A percentile compares a stretch with the other conserved stretches of the same genome.
These are phyloP conservation scores for Fusarium pininemorale DNA, from an alignment of 2,329 filamentous ascomycete species.

Conservation along the genomic window DNA sequence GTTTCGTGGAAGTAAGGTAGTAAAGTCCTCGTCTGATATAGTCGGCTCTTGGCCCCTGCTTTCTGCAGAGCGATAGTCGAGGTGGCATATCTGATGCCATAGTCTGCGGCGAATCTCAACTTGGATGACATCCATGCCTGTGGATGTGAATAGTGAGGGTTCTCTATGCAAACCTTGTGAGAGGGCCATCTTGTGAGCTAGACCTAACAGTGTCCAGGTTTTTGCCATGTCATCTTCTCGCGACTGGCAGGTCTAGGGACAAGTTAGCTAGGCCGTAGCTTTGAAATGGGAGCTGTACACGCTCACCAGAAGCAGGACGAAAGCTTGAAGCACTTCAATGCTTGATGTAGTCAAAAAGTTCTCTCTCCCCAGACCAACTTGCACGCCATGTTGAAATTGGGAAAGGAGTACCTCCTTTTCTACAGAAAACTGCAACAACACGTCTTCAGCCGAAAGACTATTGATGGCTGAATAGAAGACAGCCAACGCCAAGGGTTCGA, in stretches of 20 bases:
- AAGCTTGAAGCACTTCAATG: neutral
- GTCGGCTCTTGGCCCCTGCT: neutral
- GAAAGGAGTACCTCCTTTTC: neutral
- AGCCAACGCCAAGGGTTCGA: neutral
- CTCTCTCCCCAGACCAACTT: neutral
- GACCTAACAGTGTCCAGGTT: neutral
- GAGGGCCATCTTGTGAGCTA: neutral
- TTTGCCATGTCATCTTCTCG: neutral
- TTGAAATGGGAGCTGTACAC: accelerated
- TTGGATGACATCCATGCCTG: neutral
- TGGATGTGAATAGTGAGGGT: neutral
- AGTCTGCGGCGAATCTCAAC: neutral
- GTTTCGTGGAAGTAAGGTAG: neutral
- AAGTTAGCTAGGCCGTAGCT: neutral
- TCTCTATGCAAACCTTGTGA: neutral
- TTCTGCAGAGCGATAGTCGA: neutral
- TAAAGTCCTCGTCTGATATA: neutral
- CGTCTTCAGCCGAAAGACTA: neutral
- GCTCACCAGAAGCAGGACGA: neutral
- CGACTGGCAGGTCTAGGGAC: neutral
- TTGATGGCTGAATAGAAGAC: neutral
- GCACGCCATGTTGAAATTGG: neutral
- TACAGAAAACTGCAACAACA: neutral
- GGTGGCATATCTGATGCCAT: slow-evolving; percentile 1
- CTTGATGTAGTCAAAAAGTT: neutral